Evolutionary conservation across 805 yeast species (phyloP), one percentile per base, ranked within the genome.

Genomic region (Candida koratica): DNA sequence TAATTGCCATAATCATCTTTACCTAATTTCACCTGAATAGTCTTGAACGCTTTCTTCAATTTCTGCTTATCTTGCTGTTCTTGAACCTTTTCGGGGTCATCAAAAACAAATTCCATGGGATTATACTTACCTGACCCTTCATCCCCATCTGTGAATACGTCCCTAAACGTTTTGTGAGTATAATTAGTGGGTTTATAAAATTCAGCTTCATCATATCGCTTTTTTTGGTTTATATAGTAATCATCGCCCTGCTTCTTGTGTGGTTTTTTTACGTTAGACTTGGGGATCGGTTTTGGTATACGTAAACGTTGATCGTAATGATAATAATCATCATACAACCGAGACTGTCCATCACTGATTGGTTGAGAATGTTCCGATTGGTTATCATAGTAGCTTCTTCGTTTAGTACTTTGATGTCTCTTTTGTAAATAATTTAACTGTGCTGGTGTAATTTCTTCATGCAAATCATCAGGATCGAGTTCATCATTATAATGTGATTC

Each of bases 41-140:
- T 50, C 39, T 53, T 56, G 25, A 62, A 47, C 2, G 61, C 61
- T 15, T 48, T 56, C 18, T 51, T 45, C 14, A 61, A 34, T 28
- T 48, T 53, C 7, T 47, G 53, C 15, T 45, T 51, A 29, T 53
- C 47, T 10, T 50, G 52, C 14, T 44, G 47, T 17, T 46, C 50
- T 37, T 30, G 39, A 10, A 39, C n/a, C 31, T 43, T 46, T 15
- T 44, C 53, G 0, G 53, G 47, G 16, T 52, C 57, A 24, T 60
- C 58, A 43, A 67, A 67, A 5, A 67, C 71, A 25, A 52, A 46
- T 36, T 64, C 69, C 43, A 60, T 60, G 2, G 73, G 73, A 38
- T 62, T 66, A 32, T 60, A 58, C 27, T 48, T 50, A 24, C 49
- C 56, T 23, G 44, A 42, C 13, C 47, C 49, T 32, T 62, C 67